Evolutionary conservation across 108 stramenopile genomes (phyloP), one percentile per base, ranked within the genome.

Genomic region (Skeletonema grethae): DNA sequence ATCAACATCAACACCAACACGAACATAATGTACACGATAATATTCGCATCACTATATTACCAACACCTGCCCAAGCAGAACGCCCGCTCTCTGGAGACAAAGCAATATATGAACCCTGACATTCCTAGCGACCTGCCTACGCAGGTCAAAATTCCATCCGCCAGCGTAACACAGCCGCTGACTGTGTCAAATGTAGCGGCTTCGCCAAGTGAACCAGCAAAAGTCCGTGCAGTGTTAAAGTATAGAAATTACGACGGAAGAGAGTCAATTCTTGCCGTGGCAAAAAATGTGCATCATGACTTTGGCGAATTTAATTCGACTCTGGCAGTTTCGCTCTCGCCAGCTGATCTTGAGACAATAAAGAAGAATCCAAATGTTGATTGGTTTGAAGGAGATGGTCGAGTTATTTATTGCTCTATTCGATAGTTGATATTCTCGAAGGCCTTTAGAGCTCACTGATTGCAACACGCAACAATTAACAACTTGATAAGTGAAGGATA

Each of bases 341-440:
- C 60, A n/a, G 12, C 7, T 39, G 64, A 81, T 70, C 75, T 81
- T 64, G 75, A 81, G 30, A 31, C 16, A 13, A 62, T 81, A 61
- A 81, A 76, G 63, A 45, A 32, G 22, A 56, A 76, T 53, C 41
- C 61, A 6, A 76, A 81, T 67, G 63, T 81, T 0, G 80, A 81
- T 24, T 81, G 80, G 75, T 71, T 76, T 46, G 80, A 81, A 56
- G 75, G 75, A 30, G 80, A 81, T 36, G 80, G 80, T 32, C 70
- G 45, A 61, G 80, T 81, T 39, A 76, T 76, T 38, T 81, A 81
- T 72, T 81, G 80, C 69, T 81, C 80, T 24, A 81, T 81, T 11
- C 69, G 79, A 41, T 80, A 67, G 50, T 22, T 20, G 50, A 53
- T 22, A 7, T 5, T 8, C 5, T 53, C 9, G 0, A 9, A 22